Evolutionary conservation across 768 basidiomycete genomes (phyloP), one percentile per base, ranked within the genome.

Genomic region (Melanogaster broomeanus): DNA sequence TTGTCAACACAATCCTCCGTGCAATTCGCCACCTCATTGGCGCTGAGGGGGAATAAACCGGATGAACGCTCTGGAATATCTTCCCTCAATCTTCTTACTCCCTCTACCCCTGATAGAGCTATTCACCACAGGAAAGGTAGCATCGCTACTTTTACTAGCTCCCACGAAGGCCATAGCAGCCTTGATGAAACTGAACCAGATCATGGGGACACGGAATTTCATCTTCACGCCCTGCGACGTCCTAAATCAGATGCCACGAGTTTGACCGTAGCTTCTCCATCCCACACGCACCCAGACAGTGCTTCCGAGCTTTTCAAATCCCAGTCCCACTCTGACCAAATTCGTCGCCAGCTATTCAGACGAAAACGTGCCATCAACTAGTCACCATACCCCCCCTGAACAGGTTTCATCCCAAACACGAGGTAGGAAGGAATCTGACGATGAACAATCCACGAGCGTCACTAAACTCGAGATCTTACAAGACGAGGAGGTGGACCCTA

Each of bases 41-140:
- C 77, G 4, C 64, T 93, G 42, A 82, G 90, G 33, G 81, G 85
- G 38, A 91, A 90, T 61, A 77, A 79, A 35, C 89, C 87, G 0
- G 79, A 86, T 19, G 77, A 78, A 30, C 73, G 68, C 28, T 74
- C 70, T 25, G 87, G 81, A n/a, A 53, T 75, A 16, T 69, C 77
- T 1, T 84, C 81, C 9, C 71, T 84, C 3, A 65, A 73, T 15
- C 68, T 87, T 11, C 74, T 88, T 16, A 67, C 68, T 43, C 72
- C 77, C 10, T 70, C 76, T 3, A 52, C 61, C 5, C 69, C 72
- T 38, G 63, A 66, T 21, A 50, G 51, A 3, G 56, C 56, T 8
- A 49, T 61, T 0, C 84, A 87, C 59, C 69, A 68, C 35, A 77
- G 88, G 27, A 85, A 82, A 58, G 62, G 71, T 4, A 88, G 86